Percentiles rank a stretch among this genome's conserved stretches.
Evolutionary conservation across 192 early-diverging fungal species (phyloP).

Genomic region (Linnemannia zychae): DNA sequence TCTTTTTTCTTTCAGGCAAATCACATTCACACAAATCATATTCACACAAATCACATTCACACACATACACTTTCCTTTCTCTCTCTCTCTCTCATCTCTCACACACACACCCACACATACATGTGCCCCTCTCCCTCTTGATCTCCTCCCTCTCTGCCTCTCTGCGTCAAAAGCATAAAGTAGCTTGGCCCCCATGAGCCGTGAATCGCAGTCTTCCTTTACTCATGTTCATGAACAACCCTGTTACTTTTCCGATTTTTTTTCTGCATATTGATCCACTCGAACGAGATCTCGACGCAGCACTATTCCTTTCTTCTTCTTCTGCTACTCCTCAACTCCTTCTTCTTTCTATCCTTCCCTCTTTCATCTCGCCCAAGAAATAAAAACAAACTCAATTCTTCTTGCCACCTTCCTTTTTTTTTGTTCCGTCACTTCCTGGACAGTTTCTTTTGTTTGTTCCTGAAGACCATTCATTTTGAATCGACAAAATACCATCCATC

Average conservation of each 20-base stretch:
- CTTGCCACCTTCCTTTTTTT: neutral
- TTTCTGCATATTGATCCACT: neutral
- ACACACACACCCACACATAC: neutral
- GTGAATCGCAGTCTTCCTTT: neutral
- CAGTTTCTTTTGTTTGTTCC: neutral
- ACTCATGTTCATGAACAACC: neutral
- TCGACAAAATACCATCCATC: neutral
- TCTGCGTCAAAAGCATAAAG: neutral
- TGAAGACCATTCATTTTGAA: neutral
- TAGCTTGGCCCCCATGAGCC: neutral
- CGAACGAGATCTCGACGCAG: too few species aligned
- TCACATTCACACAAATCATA: neutral
- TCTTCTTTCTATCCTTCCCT: neutral
- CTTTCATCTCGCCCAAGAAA: neutral
- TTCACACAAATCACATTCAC: neutral
- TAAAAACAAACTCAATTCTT: neutral
- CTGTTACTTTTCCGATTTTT: neutral
- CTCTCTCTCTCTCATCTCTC: too few species aligned
- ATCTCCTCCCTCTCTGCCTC: neutral
- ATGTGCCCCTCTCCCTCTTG: neutral
- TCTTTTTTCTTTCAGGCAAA: neutral
- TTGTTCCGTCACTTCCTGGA: neutral
- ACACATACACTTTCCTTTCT: neutral
- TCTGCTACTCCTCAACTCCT: neutral
- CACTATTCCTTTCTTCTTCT: neutral